Conservation (phyloP, 2,329 filamentous ascomycete species). For the Fusarium pininemorale region DNA sequence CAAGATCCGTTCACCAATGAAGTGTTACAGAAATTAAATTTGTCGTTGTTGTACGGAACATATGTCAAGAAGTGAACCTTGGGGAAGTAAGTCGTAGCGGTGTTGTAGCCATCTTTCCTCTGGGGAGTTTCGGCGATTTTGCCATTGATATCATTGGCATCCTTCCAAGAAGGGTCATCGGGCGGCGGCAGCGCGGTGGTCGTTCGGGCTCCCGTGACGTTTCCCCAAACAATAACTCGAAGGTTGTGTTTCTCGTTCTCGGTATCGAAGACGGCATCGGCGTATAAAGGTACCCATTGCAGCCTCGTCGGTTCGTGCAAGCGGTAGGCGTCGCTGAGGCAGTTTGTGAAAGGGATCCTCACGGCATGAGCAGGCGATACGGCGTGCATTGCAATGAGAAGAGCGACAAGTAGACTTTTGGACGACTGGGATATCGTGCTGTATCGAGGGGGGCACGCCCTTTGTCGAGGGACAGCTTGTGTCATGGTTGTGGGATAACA, state of each 20-base stretch:
- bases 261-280: conserved; percentile 79
- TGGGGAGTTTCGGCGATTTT: conserved; percentile 78
- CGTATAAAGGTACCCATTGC: conserved; percentile 80
- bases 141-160: conserved; percentile 69
- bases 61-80: conserved; percentile 81
- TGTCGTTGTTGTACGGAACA: conserved; percentile 64
- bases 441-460: conserved; percentile 28
- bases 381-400: conserved; percentile 52
- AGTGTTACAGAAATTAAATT: conserved; percentile 72
- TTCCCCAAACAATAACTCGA: conserved; percentile 85
- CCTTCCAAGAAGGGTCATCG: conserved; percentile 67
- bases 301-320: conserved; percentile 67
- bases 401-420: conserved; percentile 46
- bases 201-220: conserved; percentile 79
- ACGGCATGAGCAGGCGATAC: conserved; percentile 65
- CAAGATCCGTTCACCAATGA: conserved; percentile 70
- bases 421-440: conserved; percentile 26
- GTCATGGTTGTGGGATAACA: conserved; percentile 28
- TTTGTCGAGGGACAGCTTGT: conserved; percentile 10
- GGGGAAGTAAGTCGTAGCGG: conserved; percentile 77
- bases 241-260: conserved; percentile 69
- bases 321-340: conserved; percentile 71
- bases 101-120: conserved; percentile 53
- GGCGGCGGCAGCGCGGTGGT: conserved; percentile 66
- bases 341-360: conserved; percentile 84